These are phyloP conservation scores for Geotrichum histeridarum DNA, from an alignment of 1,139 yeast genomes.

Conservation along the genomic window DNA sequence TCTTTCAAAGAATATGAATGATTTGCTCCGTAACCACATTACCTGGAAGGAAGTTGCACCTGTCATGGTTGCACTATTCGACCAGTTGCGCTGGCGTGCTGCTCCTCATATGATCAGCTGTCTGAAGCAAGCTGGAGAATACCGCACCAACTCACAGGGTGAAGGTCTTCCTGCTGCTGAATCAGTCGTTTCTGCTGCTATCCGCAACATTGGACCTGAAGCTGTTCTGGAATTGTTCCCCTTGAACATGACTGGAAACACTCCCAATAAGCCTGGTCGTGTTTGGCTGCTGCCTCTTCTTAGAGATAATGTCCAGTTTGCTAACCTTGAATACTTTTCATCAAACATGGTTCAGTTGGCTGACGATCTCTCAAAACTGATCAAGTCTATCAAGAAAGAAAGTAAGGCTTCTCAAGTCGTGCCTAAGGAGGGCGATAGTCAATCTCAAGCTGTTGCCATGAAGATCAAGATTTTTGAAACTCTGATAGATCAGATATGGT, in stretches of 20 bases:
- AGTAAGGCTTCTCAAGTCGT: slow-evolving; percentile 21
- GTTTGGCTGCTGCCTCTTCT: slow-evolving; percentile 94
- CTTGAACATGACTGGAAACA: slow-evolving; percentile 56
- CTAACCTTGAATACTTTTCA: slow-evolving; percentile 61
- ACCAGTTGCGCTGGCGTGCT: slow-evolving; percentile 59
- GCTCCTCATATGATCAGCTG: slow-evolving; percentile 68
- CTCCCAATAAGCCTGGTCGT: slow-evolving; percentile 55
- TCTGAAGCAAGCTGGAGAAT: slow-evolving; percentile 70
- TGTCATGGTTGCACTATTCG: slow-evolving; percentile 58
- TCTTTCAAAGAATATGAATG: slow-evolving; percentile 50
- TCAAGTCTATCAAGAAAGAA: slow-evolving; percentile 42
- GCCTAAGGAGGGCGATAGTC: slow-evolving; percentile 26
- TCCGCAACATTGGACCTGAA: slow-evolving; percentile 81
- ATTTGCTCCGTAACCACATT: slow-evolving; percentile 66
- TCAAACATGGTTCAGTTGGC: slow-evolving; percentile 62
- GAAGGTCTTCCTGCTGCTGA: slow-evolving; percentile 79
- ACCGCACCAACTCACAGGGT: slow-evolving; percentile 75
- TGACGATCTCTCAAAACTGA: slow-evolving; percentile 51
- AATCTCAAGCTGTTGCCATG: slow-evolving; percentile 46
- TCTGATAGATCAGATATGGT: slow-evolving; percentile 86
- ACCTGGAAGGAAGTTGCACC: slow-evolving; percentile 74
- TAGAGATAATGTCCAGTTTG: slow-evolving; percentile 75
- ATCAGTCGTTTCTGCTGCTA: slow-evolving; percentile 69
- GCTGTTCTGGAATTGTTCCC: slow-evolving; percentile 71
- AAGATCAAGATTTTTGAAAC: slow-evolving; percentile 75